These are phyloP conservation scores for Globisporangium viniferum DNA, from an alignment of 352 stramenopile species.

Conservation along the genomic window DNA sequence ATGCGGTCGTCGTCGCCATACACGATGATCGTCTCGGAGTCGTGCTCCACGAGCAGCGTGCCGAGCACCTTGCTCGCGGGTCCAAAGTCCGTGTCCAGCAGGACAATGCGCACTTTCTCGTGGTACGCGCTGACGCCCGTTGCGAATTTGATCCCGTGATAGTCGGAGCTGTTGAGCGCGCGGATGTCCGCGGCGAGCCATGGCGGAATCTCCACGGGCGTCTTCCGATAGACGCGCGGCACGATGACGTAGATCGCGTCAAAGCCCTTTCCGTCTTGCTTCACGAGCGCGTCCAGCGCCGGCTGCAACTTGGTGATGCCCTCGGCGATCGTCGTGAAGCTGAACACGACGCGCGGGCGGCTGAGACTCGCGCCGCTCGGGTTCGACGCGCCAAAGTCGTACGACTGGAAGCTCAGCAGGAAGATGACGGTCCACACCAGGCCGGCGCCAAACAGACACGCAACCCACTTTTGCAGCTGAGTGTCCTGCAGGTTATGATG, in stretches of 20 bases:
- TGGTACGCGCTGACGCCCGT: slow-evolving; percentile 35
- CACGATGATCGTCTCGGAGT: slow-evolving; percentile 57
- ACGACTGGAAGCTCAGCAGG: slow-evolving; percentile 37
- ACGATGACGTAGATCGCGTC: slow-evolving; percentile 50
- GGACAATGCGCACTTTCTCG: slow-evolving; percentile 27
- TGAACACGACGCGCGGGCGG: slow-evolving; percentile 48
- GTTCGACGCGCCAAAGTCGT: slow-evolving; percentile 16
- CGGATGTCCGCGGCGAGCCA: slow-evolving; percentile 31
- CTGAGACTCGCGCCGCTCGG: slow-evolving; percentile 20
- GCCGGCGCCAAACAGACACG: slow-evolving; percentile 24
- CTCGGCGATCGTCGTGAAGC: slow-evolving; percentile 46
- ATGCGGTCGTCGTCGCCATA: slow-evolving; percentile 53
- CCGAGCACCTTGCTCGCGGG: slow-evolving; percentile 53
- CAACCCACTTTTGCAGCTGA: slow-evolving; percentile 23
- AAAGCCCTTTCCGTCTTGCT: slow-evolving; percentile 38
- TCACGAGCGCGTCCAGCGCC: slow-evolving; percentile 37
- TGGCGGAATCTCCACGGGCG: slow-evolving; percentile 33
- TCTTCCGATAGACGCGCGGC: slow-evolving; percentile 32
- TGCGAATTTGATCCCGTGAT: slow-evolving; percentile 32
- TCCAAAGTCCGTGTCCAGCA: slow-evolving; percentile 53
- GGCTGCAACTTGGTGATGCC: slow-evolving; percentile 34
- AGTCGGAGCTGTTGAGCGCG: slow-evolving; percentile 22
- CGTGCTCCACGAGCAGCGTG: slow-evolving; percentile 45
- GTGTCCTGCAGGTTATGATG: background rate
- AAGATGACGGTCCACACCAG: slow-evolving; percentile 37